Conservation (phyloP, 225 moss, liverwort and hornwort species). For the Neckera pumila region DNA sequence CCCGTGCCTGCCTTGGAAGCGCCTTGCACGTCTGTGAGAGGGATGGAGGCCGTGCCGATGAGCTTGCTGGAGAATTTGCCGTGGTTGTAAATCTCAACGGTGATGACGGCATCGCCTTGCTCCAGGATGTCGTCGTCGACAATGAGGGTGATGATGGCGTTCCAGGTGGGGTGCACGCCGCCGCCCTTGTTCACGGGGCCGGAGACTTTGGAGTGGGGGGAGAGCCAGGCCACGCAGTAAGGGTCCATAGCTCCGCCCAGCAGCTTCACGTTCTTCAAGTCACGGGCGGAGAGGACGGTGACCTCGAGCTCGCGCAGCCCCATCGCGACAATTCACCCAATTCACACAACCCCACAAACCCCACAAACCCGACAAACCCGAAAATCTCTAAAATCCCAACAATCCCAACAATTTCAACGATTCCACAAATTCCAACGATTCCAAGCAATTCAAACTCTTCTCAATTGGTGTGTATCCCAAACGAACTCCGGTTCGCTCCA, state of each 20-base stretch:
- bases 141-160: conserved; percentile 1
- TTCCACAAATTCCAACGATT: neutral
- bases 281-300: neutral
- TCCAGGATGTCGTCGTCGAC: neutral
- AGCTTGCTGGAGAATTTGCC: neutral
- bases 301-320: conserved; percentile 1
- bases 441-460: neutral
- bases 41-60: neutral
- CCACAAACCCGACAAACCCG: neutral
- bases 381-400: neutral
- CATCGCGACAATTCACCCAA: neutral
- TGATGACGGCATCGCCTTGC: neutral
- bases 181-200: conserved; percentile 8
- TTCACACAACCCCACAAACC: neutral
- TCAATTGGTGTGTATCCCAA: neutral
- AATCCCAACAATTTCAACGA: neutral
- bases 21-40: neutral
- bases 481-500: neutral
- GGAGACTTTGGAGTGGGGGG: neutral
- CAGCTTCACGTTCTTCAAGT: conserved; percentile 3
- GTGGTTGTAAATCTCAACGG: conserved; percentile 3
- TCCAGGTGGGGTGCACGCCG: conserved; percentile 7
- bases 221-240: conserved; percentile 8
- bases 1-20: neutral
- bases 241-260: neutral